Evolutionary conservation across 73 alveolate species (phyloP).

Genomic region (Paramecium primaurelia): DNA sequence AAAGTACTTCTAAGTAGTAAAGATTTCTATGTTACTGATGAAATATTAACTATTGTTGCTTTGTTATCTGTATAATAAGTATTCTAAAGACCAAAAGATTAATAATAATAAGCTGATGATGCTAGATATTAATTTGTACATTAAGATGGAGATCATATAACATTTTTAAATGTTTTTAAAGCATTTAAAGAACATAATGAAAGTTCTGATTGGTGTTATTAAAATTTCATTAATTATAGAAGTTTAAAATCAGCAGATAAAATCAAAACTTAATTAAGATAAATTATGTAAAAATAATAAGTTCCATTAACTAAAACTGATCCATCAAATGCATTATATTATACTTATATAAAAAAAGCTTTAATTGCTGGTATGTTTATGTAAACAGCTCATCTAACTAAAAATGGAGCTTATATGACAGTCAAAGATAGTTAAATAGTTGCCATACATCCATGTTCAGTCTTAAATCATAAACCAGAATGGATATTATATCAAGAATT

Average conservation of each 20-base stretch:
- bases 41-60: constrained; percentile 93
- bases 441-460: constrained; percentile 97
- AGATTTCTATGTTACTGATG: constrained; percentile 91
- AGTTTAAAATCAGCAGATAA: constrained; percentile 80
- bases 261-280: constrained; percentile 83
- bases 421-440: constrained; percentile 97
- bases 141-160: constrained; percentile 98
- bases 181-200: constrained; percentile 88
- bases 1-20: constrained; percentile 91
- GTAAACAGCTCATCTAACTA: constrained; percentile 95
- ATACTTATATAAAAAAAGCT: constrained; percentile 75
- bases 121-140: constrained; percentile 96
- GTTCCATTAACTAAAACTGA: constrained; percentile 53
- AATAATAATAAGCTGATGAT: constrained; percentile 95
- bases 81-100: constrained; percentile 92
- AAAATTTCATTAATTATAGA: constrained; percentile 63
- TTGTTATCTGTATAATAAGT: constrained; percentile 93
- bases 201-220: constrained; percentile 94
- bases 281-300: constrained; percentile 71
- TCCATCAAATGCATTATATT: constrained; percentile 59
- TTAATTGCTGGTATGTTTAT: constrained; percentile 88
- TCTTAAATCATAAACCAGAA: constrained; percentile 96
- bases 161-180: constrained; percentile 92
- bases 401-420: constrained; percentile 93
- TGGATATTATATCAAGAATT: constrained; percentile 98